Base-by-base conservation (phyloP, 2,329 filamentous ascomycete species). In the Sporothrix schenckii region DNA sequence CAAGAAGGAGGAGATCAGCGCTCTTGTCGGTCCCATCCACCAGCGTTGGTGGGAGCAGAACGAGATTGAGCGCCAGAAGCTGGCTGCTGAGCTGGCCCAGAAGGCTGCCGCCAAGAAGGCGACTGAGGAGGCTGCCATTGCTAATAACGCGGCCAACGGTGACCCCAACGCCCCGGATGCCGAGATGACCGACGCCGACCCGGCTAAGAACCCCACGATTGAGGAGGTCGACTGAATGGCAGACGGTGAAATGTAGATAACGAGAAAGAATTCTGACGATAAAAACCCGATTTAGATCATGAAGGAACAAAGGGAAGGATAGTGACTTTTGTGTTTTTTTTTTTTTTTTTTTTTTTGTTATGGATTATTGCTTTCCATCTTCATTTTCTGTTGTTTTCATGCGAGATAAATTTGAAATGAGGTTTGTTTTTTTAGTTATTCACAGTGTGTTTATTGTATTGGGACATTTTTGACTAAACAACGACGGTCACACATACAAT, bases 11-110 rank as follows among this genome's bases (percentile, higher is more conserved):
- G 95, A 99, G 81, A 93, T 99, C 80, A 92, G 93, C 76, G 89
- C 92, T 75, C 87, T 97, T 77, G 92, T 93, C 61, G 95, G 94
- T 19, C 94, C 95, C 71, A 92, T 99, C 78, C 88, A 93, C 74
- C 93, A 97, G 84, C 92, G 94, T 75, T 93, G 97, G 86, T 94
- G 94, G 80, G 95, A 99, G 81, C 97, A 97, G 85, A 84, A 93
- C 74, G 92, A 97, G 82, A 88, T 89, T 72, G 93, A 97, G 82
- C 91, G 93, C 75, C 88, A 92, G 79, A 91, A 90, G 24, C 81
- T 90, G 54, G 88, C 93, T 78, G 92, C 94, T 71, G 90, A 87
- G 81, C 81, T 89, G 68, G 93, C 95, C 71, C 92, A 92, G 73
- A 90, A 92, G 81, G 88, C 88, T 79, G 90, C 91, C 76, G 90